A percentile compares a stretch with the other conserved stretches of the same genome.
These are phyloP conservation scores for Yamadazyma scolyti DNA, from an alignment of 805 yeast genomes.

Conservation along the genomic window DNA sequence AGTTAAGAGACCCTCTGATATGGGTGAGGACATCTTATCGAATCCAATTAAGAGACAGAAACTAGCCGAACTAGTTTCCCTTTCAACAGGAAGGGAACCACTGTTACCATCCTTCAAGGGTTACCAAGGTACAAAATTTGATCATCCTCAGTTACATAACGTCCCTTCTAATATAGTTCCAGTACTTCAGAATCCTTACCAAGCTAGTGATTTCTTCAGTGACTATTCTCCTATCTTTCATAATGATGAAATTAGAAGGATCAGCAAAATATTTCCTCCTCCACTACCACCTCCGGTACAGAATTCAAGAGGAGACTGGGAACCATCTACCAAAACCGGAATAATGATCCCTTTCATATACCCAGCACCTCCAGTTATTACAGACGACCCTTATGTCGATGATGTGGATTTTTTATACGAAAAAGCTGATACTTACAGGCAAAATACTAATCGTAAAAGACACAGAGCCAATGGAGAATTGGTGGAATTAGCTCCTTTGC, in stretches of 20 bases:
- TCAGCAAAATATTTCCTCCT: conserved; percentile 28
- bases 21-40: too few species aligned
- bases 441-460: background rate
- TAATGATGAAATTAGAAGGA: conserved; percentile 9
- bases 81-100: too few species aligned
- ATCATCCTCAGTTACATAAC: conserved; percentile 25
- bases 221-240: conserved; percentile 20
- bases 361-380: conserved; percentile 39
- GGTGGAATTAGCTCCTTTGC: conserved; percentile 35
- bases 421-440: too few species aligned
- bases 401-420: conserved; percentile 8
- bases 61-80: conserved; percentile 2
- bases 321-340: conserved; percentile 16
- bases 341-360: conserved; percentile 42
- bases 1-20: too few species aligned
- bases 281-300: conserved; percentile 33
- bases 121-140: conserved; percentile 1
- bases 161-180: conserved; percentile 37
- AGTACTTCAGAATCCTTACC: conserved; percentile 28
- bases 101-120: too few species aligned
- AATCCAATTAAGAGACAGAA: conserved; percentile 5
- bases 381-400: conserved; percentile 20
- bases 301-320: background rate
- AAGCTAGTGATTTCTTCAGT: conserved; percentile 30
- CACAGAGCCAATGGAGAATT: too few species aligned